These are phyloP conservation scores for Paraleonurus japonicus DNA, from an alignment of 257 asterid species.

Conservation along the genomic window DNA sequence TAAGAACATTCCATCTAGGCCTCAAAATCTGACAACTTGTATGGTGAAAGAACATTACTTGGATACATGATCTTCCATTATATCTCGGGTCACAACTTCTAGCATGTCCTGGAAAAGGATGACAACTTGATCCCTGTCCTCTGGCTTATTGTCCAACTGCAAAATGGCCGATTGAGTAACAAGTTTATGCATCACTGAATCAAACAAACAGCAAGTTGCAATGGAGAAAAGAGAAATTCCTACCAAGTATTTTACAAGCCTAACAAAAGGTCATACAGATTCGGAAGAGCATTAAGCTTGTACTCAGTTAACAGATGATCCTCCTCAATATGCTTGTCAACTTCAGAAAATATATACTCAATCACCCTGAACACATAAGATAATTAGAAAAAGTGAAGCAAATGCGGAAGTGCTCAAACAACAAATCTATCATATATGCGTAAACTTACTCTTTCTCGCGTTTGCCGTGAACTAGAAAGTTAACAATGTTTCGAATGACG, in stretches of 20 bases:
- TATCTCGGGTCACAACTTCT: conserved; percentile 94
- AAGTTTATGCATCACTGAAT: conserved; percentile 13
- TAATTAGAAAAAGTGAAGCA: conserved; percentile 22
- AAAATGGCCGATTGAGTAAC: conserved; percentile 26
- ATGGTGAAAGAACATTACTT: conserved; percentile 46
- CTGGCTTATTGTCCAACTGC: conserved; percentile 87
- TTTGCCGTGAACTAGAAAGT: conserved; percentile 60
- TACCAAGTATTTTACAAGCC: conserved; percentile 94
- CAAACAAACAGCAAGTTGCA: conserved; percentile 4
- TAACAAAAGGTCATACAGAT: conserved; percentile 81
- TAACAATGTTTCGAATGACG: conserved; percentile 86
- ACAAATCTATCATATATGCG: not conserved
- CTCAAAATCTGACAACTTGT: conserved; percentile 20
- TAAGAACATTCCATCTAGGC: conserved; percentile 21
- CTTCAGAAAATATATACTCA: conserved; percentile 76
- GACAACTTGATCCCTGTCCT: conserved; percentile 96
- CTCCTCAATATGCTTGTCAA: conserved; percentile 69
- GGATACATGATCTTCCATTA: conserved; percentile 88
- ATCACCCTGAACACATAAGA: conserved; percentile 62
- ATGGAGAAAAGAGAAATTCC: conserved; percentile 29
- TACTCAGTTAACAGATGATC: conserved; percentile 61
- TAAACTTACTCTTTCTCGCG: conserved; percentile 78
- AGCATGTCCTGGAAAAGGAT: conserved; percentile 99
- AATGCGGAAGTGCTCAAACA: not conserved
- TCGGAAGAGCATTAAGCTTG: conserved; percentile 83